Base-by-base conservation (phyloP, 1,284 basidiomycete species). In the Flammula alnicola region DNA sequence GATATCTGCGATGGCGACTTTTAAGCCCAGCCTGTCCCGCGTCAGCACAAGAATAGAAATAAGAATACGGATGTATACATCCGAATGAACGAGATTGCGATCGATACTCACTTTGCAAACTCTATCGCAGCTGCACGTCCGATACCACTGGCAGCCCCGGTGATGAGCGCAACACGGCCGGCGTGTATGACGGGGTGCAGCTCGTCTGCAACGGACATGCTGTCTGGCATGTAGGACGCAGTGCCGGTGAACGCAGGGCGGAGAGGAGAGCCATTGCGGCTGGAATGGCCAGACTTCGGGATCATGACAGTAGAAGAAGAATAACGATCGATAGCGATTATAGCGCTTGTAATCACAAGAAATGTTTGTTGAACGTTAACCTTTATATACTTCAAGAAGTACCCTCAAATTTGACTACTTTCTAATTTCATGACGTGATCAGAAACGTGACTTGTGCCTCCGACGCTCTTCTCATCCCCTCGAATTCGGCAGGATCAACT, bases 1-100 rank as follows among this genome's bases (percentile, higher is more conserved):
- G 19, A 85, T 64, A 64, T 95, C 93, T n/a, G 88, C 92, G 52
- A 96, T 78, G 20, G 91, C 91, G 56, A 96, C 73, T 62, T 91
- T 89, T 67, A 96, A 73, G 25, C 88, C 88, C 51, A 59, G 57
- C 47, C 57, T 60, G 17, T 14, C 5, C 12, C 19, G 3, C 17
- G 23, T 39, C 23, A 39, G 37, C 22, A 39, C 25, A 16, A 27
- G 25, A 39, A 44, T 29, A 47, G 40, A 36, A 20, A 17, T 4
- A 32, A 26, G 19, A 39, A 19, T 17, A 47, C 19, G 9, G 16
- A 11, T 10, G 39, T 27, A 23, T 22, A 5, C 19, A 36, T 20
- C 17, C n/a, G 14, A 42, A 40, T 17, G 43, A 50, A 46, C 52
- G 48, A 16, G 43, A 46, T 39, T 16, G 36, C 33, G 44, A 44